phyloP scores from a whole-genome alignment of 2,329 filamentous ascomycete genomes.

The Ceratocystis alfenasii region DNA sequence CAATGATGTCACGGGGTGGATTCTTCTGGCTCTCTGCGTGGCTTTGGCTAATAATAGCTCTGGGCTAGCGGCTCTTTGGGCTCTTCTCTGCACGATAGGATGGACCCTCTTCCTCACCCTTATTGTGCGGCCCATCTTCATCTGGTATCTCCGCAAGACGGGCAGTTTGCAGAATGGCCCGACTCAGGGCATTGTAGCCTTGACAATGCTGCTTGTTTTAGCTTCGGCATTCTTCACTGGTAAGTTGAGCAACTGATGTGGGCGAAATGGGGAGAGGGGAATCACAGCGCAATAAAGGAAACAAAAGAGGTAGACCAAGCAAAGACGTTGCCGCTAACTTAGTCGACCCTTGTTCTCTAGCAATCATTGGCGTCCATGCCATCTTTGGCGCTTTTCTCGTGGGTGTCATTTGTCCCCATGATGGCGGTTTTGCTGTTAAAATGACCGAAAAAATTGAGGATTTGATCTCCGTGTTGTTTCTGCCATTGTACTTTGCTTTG shows the following conservation, averaged over 20 bases:
- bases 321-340: neutral
- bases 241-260: neutral
- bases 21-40: slow-evolving; percentile 83
- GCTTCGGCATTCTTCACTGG: slow-evolving; percentile 71
- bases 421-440: slow-evolving; percentile 81
- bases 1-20: slow-evolving; percentile 73
- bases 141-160: slow-evolving; percentile 60
- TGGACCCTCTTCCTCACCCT: slow-evolving; percentile 67
- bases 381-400: slow-evolving; percentile 91
- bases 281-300: neutral
- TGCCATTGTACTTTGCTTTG: slow-evolving; percentile 86
- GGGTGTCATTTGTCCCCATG: slow-evolving; percentile 79
- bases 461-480: slow-evolving; percentile 67
- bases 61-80: slow-evolving; percentile 73
- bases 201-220: slow-evolving; percentile 70
- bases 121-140: slow-evolving; percentile 58
- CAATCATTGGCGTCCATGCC: slow-evolving; percentile 81
- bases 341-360: neutral
- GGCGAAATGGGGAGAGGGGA: neutral
- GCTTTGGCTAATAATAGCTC: slow-evolving; percentile 79
- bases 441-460: slow-evolving; percentile 92
- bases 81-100: slow-evolving; percentile 61
- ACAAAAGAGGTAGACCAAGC: neutral
- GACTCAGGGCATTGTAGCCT: slow-evolving; percentile 67
- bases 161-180: slow-evolving; percentile 79